phyloP scores from a whole-genome alignment of 805 yeast genomes.

The Myxozyma geophila region DNA sequence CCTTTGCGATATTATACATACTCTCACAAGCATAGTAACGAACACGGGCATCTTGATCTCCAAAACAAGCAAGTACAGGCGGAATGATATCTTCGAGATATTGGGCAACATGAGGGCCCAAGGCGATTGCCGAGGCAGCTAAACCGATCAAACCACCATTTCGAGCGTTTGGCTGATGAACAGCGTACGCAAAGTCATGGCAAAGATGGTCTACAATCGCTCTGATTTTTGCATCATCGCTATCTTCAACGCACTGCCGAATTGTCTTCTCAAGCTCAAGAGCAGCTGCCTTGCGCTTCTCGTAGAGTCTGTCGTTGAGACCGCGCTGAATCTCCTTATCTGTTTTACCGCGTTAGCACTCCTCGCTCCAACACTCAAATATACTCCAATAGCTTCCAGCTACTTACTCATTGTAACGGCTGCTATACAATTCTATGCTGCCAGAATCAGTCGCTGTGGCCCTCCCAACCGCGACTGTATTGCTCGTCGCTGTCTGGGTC shows the following conservation, averaged over 20 bases:
- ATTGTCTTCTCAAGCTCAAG: constrained; percentile 68
- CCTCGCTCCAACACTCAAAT: constrained; percentile 46
- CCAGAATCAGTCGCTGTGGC: too few species aligned
- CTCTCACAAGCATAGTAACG: constrained; percentile 97
- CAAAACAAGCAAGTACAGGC: constrained; percentile 93
- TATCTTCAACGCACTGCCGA: constrained; percentile 64
- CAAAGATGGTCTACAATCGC: constrained; percentile 72
- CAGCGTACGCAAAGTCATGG: constrained; percentile 76
- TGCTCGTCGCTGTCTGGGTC: too few species aligned
- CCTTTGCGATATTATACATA: constrained; percentile 91
- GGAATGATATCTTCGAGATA: constrained; percentile 85
- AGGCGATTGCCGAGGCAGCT: constrained; percentile 93
- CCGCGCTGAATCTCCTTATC: constrained; percentile 72
- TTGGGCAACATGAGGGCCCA: constrained; percentile 82
- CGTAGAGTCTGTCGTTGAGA: constrained; percentile 72
- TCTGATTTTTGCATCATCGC: constrained; percentile 63
- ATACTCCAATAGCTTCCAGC: constrained; percentile 67
- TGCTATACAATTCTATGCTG: too few species aligned
- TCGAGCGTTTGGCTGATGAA: constrained; percentile 83
- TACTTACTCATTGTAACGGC: constrained; percentile 53
- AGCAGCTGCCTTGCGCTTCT: constrained; percentile 78
- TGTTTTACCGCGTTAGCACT: constrained; percentile 40
- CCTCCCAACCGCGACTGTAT: too few species aligned
- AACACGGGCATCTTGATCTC: constrained; percentile 96
- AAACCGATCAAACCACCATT: constrained; percentile 95